Evolutionary conservation across 768 basidiomycete genomes (phyloP).

Genomic region (Tubosaeta brunneosetosa): DNA sequence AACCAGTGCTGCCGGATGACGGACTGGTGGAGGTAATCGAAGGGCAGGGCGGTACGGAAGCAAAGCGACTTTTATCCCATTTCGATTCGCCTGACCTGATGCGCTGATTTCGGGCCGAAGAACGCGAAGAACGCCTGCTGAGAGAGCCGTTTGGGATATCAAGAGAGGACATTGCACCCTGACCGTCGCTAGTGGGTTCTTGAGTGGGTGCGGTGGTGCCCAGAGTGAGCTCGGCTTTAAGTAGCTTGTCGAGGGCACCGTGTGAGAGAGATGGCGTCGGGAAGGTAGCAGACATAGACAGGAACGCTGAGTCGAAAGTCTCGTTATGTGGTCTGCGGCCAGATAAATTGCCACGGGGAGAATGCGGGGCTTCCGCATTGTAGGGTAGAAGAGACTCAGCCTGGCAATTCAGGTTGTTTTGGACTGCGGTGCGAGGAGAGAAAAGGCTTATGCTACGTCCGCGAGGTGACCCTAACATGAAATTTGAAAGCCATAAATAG

Average conservation of each 20-base stretch:
- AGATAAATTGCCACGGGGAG: constrained; percentile 23
- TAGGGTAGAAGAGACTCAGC: constrained; percentile 20
- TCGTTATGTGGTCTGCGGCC: constrained; percentile 22
- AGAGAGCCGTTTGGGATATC: constrained; percentile 23
- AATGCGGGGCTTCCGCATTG: constrained; percentile 32
- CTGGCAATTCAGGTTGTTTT: constrained; percentile 15
- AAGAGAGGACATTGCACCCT: constrained; percentile 21
- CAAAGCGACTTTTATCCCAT: constrained; percentile 28
- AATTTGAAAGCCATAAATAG: constrained; percentile 15
- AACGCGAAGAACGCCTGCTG: constrained; percentile 28
- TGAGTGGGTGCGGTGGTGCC: constrained; percentile 14
- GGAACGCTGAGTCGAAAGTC: constrained; percentile 20
- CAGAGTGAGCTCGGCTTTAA: constrained; percentile 26
- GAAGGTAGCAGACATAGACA: constrained; percentile 19
- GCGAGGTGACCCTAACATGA: constrained; percentile 26
- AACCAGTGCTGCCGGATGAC: constrained; percentile 22
- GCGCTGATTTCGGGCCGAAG: constrained; percentile 26
- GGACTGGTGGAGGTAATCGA: constrained; percentile 21
- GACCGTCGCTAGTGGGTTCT: constrained; percentile 16
- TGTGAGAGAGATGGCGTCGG: constrained; percentile 32
- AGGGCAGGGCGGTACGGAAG: constrained; percentile 27
- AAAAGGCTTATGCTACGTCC: constrained; percentile 32
- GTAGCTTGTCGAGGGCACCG: constrained; percentile 29
- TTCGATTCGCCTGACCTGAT: constrained; percentile 22
- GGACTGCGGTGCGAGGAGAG: constrained; percentile 28